Evolutionary conservation across 768 basidiomycete species (phyloP).

Genomic region (Hortiboletus flavorubellus): DNA sequence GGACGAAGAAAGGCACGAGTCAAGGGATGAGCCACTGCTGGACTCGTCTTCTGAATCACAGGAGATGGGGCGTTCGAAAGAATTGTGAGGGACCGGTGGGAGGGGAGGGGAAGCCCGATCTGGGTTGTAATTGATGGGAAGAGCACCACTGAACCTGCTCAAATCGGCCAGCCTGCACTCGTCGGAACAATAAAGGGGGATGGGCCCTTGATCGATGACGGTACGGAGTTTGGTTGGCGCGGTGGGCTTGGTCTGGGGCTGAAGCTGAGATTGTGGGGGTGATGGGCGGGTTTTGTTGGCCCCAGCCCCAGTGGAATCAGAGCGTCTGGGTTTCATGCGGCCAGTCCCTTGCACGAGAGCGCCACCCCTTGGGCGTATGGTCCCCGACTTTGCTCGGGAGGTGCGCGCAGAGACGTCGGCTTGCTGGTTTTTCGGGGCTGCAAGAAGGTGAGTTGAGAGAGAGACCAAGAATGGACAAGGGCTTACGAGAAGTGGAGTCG

Average conservation of each 20-base stretch:
- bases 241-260: constrained; percentile 25
- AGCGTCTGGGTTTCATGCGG: constrained; percentile 53
- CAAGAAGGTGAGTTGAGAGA: constrained; percentile 5
- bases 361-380: constrained; percentile 36
- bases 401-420: constrained; percentile 24
- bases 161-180: constrained; percentile 65
- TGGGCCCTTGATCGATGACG: constrained; percentile 77
- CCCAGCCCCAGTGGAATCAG: constrained; percentile 19
- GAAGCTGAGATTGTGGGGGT: constrained; percentile 20
- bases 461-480: not conserved
- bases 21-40: constrained; percentile 38
- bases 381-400: constrained; percentile 36
- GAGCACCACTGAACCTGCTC: constrained; percentile 36
- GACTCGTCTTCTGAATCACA: constrained; percentile 42
- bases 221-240: constrained; percentile 51
- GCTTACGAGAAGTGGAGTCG: constrained; percentile 39
- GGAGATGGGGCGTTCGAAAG: constrained; percentile 24
- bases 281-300: constrained; percentile 13
- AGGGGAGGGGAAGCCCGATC: constrained; percentile 39
- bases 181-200: constrained; percentile 81
- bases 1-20: constrained; percentile 28
- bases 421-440: constrained; percentile 30
- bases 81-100: constrained; percentile 41
- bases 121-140: constrained; percentile 49
- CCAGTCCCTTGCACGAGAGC: constrained; percentile 68